Conservation (phyloP, 1,284 basidiomycete species). For the Fomitopsis pinicola region DNA sequence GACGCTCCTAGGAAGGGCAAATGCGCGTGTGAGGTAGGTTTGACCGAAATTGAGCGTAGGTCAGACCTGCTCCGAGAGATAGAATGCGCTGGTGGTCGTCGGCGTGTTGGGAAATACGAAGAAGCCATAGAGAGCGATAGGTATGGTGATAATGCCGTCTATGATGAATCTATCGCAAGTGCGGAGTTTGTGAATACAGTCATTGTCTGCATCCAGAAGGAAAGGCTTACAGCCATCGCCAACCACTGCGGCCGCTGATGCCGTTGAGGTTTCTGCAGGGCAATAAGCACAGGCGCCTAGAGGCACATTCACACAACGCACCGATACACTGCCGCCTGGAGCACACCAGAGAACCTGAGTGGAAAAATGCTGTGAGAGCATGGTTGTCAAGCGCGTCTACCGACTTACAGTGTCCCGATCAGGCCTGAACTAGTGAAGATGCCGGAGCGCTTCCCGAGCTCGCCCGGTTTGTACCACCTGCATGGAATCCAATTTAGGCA, state of each 20-base stretch:
- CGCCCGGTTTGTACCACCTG: slow-evolving; percentile 67
- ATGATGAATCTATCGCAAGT: slow-evolving; percentile 52
- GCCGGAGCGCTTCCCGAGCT: slow-evolving; percentile 68
- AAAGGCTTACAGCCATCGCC: slow-evolving; percentile 62
- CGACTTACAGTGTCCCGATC: slow-evolving; percentile 53
- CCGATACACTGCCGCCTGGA: slow-evolving; percentile 66
- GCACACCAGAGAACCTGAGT: slow-evolving; percentile 64
- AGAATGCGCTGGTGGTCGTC: slow-evolving; percentile 59
- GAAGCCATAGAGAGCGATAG: slow-evolving; percentile 71
- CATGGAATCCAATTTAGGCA: neutral
- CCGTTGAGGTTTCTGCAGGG: slow-evolving; percentile 53
- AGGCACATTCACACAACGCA: slow-evolving; percentile 17
- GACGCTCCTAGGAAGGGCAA: slow-evolving; percentile 41
- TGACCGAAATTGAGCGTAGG: neutral
- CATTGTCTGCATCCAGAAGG: neutral
- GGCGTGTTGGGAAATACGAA: slow-evolving; percentile 72
- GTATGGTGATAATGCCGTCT: slow-evolving; percentile 69
- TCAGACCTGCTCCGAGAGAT: slow-evolving; percentile 53
- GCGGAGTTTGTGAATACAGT: neutral
- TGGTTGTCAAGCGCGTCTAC: neutral
- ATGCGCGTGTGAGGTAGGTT: slow-evolving; percentile 5
- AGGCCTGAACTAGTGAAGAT: slow-evolving; percentile 70
- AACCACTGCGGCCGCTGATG: slow-evolving; percentile 53
- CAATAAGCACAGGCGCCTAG: neutral
- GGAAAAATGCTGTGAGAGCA: neutral